These are phyloP conservation scores for Aspergillus pseudoviridinutans DNA, from an alignment of 2,329 filamentous ascomycete genomes.

Conservation along the genomic window DNA sequence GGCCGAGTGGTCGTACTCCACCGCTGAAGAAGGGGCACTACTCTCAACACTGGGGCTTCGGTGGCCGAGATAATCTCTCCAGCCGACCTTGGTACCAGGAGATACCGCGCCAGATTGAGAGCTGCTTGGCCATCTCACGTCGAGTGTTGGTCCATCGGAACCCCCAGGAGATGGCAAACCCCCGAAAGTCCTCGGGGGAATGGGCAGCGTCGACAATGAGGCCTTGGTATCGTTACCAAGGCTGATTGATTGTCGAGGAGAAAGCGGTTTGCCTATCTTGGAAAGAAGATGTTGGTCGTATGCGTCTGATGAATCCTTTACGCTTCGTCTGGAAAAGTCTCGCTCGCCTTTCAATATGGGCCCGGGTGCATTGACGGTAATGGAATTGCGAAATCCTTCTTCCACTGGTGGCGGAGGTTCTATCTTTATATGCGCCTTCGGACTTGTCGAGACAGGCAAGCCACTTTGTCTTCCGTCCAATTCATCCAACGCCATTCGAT, in stretches of 20 bases:
- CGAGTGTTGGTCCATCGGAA: slow-evolving; percentile 29
- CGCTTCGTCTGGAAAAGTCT: slow-evolving; percentile 54
- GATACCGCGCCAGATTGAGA: slow-evolving; percentile 40
- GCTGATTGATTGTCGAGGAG: slow-evolving; percentile 43
- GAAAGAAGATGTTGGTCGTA: slow-evolving; percentile 61
- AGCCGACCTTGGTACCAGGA: slow-evolving; percentile 36
- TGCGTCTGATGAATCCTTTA: slow-evolving; percentile 57
- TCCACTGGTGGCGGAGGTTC: slow-evolving; percentile 30
- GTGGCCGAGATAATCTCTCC: slow-evolving; percentile 40
- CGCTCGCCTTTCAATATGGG: slow-evolving; percentile 54
- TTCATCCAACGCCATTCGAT: slow-evolving; percentile 37
- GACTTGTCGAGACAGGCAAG: slow-evolving; percentile 26
- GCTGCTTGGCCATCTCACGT: slow-evolving; percentile 38
- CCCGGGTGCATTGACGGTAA: slow-evolving; percentile 24
- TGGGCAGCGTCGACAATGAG: slow-evolving; percentile 30
- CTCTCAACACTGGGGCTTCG: slow-evolving; percentile 44
- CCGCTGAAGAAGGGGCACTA: slow-evolving; percentile 33
- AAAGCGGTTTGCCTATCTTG: slow-evolving; percentile 58
- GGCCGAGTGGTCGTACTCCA: slow-evolving; percentile 39
- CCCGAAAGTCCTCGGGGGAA: slow-evolving; percentile 29
- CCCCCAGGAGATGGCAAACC: slow-evolving; percentile 31
- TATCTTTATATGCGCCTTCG: slow-evolving; percentile 32
- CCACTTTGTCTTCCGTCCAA: slow-evolving; percentile 30
- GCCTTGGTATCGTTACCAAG: slow-evolving; percentile 28
- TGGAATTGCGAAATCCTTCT: slow-evolving; percentile 32